Evolutionary conservation across 1,284 basidiomycete species (phyloP).

Genomic region (Calocybe gambosa): DNA sequence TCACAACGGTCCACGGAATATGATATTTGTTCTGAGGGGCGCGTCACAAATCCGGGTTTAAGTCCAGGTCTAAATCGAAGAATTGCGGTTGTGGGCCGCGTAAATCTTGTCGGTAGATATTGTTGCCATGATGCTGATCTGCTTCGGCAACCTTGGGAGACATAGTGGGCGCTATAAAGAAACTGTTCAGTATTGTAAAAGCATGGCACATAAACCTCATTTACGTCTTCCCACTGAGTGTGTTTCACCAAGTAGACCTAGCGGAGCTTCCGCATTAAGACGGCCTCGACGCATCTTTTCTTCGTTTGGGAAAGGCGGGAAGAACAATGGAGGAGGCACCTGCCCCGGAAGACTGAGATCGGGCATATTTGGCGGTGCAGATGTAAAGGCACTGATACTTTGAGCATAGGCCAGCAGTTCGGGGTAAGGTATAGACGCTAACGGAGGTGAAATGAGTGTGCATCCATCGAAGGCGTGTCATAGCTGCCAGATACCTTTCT

Average conservation of each 20-base stretch:
- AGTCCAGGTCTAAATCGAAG: constrained; percentile 72
- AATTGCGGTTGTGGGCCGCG: constrained; percentile 51
- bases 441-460: constrained; percentile 5
- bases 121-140: constrained; percentile 45
- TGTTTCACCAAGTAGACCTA: constrained; percentile 70
- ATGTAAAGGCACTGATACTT: constrained; percentile 74
- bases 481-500: constrained; percentile 47
- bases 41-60: constrained; percentile 68
- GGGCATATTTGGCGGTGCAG: constrained; percentile 79
- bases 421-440: constrained; percentile 72
- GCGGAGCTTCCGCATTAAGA: constrained; percentile 70
- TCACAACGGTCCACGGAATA: no score
- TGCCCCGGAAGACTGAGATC: constrained; percentile 61
- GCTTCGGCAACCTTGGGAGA: constrained; percentile 48
- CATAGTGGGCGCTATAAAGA: constrained; percentile 43
- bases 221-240: constrained; percentile 70
- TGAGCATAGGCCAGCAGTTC: constrained; percentile 77
- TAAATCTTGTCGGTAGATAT: constrained; percentile 64
- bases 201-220: constrained; percentile 18
- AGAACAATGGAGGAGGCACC: constrained; percentile 69
- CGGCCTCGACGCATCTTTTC: constrained; percentile 78
- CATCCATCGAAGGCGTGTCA: not conserved
- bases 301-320: constrained; percentile 82
- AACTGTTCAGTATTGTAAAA: not conserved
- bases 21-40: no score